A percentile compares a stretch with the other conserved stretches of the same genome.
These are phyloP conservation scores for Spinacia oleracea DNA, from an alignment of 179 eudicot species.

Conservation along the genomic window DNA sequence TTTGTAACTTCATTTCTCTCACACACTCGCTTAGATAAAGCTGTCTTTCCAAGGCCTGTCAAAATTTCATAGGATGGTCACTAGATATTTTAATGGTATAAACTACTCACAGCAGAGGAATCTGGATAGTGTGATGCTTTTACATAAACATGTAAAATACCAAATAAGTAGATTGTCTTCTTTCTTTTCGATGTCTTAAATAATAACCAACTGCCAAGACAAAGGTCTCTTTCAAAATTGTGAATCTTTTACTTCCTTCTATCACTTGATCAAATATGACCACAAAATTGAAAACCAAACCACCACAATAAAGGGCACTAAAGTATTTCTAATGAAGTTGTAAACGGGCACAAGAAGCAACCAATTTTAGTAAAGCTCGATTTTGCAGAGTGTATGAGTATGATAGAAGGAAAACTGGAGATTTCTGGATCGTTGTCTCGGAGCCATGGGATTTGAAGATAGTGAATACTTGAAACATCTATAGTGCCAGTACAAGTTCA, in stretches of 20 bases:
- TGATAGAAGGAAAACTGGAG: background rate
- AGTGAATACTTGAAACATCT: background rate
- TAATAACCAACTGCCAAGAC: too few species aligned
- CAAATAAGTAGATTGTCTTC: background rate
- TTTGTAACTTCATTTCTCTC: background rate
- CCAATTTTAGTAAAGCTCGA: background rate
- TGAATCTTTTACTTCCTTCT: background rate
- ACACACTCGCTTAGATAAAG: slow-evolving; percentile 16
- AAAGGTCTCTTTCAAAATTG: background rate
- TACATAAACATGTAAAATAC: background rate
- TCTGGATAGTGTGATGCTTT: background rate
- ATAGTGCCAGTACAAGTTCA: background rate
- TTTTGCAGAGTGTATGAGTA: background rate
- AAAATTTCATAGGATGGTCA: background rate
- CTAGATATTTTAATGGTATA: background rate
- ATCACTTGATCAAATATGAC: background rate
- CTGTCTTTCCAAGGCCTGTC: slow-evolving; percentile 34
- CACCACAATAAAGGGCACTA: background rate
- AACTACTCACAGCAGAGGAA: background rate
- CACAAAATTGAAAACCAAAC: background rate
- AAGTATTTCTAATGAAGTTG: background rate
- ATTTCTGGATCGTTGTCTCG: background rate
- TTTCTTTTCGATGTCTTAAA: background rate
- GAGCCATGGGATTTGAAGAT: background rate
- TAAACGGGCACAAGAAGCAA: background rate